These are phyloP conservation scores for Smithsoniella earleae DNA, from an alignment of 163 green algal genomes.

Conservation along the genomic window DNA sequence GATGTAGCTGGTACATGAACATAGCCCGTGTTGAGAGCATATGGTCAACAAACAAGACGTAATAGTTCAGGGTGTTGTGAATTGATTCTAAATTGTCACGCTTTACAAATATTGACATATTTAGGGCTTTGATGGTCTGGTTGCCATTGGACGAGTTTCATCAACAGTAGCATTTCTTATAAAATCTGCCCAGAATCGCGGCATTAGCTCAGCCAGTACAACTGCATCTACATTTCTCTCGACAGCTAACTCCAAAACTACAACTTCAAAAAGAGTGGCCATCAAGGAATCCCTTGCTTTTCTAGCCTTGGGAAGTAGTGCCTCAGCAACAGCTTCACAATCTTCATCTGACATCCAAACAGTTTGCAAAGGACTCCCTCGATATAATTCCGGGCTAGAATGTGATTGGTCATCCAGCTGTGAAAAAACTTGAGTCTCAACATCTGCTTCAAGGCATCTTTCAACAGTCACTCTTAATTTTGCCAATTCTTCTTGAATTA, in stretches of 20 bases:
- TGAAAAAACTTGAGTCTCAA: conserved; percentile 49
- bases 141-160: conserved; percentile 29
- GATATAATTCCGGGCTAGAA: no score
- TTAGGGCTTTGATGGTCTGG: no score
- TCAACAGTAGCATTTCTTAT: conserved; percentile 58
- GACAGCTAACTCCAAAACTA: conserved; percentile 51
- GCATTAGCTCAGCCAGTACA: conserved; percentile 70
- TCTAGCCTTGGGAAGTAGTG: conserved; percentile 67
- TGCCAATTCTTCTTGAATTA: conserved; percentile 41
- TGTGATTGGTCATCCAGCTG: no score
- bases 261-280: conserved; percentile 56
- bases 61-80: no score
- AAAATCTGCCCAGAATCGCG: conserved; percentile 71
- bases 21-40: no score
- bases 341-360: conserved; percentile 64
- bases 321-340: conserved; percentile 44
- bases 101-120: no score
- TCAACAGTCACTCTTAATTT: no score
- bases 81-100: no score
- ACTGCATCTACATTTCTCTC: conserved; percentile 44
- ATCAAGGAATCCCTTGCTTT: conserved; percentile 56
- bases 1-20: no score
- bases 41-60: no score
- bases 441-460: no score
- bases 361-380: conserved; percentile 42